Evolutionary conservation across 352 stramenopile species (phyloP), one percentile per base, ranked within the genome.

Genomic region (Pythium apleroticum): DNA sequence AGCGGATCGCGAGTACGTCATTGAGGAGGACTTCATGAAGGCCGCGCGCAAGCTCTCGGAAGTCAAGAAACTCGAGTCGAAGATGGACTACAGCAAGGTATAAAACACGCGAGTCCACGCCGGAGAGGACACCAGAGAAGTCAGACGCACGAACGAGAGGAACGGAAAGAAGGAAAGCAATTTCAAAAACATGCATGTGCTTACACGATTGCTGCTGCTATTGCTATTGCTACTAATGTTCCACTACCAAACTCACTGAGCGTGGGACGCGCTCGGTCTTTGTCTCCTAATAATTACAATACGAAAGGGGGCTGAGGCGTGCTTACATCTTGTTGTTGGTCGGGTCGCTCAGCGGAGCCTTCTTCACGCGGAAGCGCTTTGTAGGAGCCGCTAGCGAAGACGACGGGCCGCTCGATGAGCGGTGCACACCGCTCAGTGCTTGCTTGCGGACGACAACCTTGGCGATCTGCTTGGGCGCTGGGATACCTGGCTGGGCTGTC

Each of bases 1-100:
- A 50, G 93, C 89, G 12, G 97, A 99, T 75, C 88, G 98, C 48
- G 97, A 99, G 72, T 99, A 99, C 84, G 97, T 99, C 25, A 77
- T 99, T 20, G 97, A 99, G 74, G 97, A 99, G 72, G 98, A 99
- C 76, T 99, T 99, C 75, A 99, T 99, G 97, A 99, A 99, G 88
- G 98, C 98, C 3, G 97, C 97, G 52, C 90, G 98, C 60, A 99
- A 99, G 87, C 91, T 99, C 69, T 90, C 91, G 31, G 98, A 99
- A 68, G 97, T 91, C 61, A 99, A 99, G 93, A 99, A 99, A 81
- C 90, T 99, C 48, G 98, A 99, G 84, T 98, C 89, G 57, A 99
- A 99, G 86, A 95, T 99, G 78, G 97, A 99, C 81, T 99, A 99
- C 82, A 98, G 88, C 82, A 99, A 99, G 84, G 96, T 99, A 69